These are phyloP conservation scores for Mrakia gelida DNA, from an alignment of 768 basidiomycete species.

Conservation along the genomic window DNA sequence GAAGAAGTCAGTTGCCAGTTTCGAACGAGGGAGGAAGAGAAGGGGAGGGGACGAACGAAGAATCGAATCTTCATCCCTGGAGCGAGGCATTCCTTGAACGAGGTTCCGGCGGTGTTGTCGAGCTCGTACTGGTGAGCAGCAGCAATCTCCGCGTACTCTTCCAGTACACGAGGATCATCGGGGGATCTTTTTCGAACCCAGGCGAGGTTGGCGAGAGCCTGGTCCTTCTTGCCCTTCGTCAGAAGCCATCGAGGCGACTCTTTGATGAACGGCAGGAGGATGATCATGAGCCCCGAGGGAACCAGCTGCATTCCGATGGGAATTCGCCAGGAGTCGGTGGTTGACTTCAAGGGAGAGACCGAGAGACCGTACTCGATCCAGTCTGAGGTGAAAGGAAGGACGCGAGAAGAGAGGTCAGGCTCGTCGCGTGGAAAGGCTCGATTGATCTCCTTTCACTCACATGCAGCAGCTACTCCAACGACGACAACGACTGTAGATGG, in stretches of 20 bases:
- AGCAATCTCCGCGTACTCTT: constrained; percentile 61
- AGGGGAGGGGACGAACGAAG: constrained; percentile 40
- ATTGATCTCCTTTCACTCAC: neutral
- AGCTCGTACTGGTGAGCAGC: constrained; percentile 72
- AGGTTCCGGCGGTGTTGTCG: constrained; percentile 59
- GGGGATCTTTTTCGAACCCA: constrained; percentile 44
- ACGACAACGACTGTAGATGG: constrained; percentile 61
- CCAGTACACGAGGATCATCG: constrained; percentile 44
- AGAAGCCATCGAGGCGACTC: constrained; percentile 45
- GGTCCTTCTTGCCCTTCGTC: constrained; percentile 41
- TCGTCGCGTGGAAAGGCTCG: too few species aligned
- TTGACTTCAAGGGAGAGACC: constrained; percentile 24
- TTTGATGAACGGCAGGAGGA: constrained; percentile 35
- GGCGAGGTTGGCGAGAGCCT: constrained; percentile 52
- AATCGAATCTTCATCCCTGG: constrained; percentile 72
- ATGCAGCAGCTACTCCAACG: constrained; percentile 66
- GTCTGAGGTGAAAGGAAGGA: neutral
- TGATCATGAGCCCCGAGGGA: constrained; percentile 45
- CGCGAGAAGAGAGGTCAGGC: too few species aligned
- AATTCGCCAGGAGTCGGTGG: constrained; percentile 27
- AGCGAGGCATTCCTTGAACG: constrained; percentile 53
- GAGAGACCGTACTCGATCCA: constrained; percentile 31
- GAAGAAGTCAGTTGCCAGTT: too few species aligned
- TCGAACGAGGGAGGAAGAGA: too few species aligned
- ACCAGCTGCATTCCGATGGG: constrained; percentile 45